phyloP scores from a whole-genome alignment of 352 stramenopile species.

The Phytopythium helicoides region DNA sequence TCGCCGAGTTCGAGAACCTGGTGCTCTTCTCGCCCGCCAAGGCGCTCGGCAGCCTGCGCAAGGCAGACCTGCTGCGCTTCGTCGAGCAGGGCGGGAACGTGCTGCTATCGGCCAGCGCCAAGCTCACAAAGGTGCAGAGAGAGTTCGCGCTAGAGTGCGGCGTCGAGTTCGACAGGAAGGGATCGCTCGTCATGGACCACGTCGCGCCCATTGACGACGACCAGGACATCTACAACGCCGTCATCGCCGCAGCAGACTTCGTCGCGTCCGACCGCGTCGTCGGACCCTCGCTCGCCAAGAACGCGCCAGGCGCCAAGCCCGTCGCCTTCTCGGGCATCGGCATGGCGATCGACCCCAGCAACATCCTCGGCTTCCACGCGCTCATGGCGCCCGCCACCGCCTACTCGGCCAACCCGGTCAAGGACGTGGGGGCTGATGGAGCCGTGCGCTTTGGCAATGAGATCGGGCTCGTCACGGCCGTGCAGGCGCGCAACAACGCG shows the following conservation, averaged over 20 bases:
- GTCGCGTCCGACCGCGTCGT: slow-evolving; percentile 68
- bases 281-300: slow-evolving; percentile 34
- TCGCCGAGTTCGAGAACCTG: slow-evolving; percentile 88
- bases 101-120: slow-evolving; percentile 62
- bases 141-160: slow-evolving; percentile 87
- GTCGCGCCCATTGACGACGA: slow-evolving; percentile 56
- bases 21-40: slow-evolving; percentile 87
- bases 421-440: slow-evolving; percentile 63
- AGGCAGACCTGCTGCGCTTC: slow-evolving; percentile 77
- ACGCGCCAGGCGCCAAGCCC: slow-evolving; percentile 44
- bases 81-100: slow-evolving; percentile 87
- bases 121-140: slow-evolving; percentile 78
- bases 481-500: slow-evolving; percentile 91
- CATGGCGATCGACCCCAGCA: slow-evolving; percentile 78
- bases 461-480: slow-evolving; percentile 79
- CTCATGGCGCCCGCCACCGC: slow-evolving; percentile 73
- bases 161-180: slow-evolving; percentile 88
- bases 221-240: slow-evolving; percentile 75
- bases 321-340: slow-evolving; percentile 82
- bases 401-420: slow-evolving; percentile 81
- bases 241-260: slow-evolving; percentile 68
- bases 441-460: slow-evolving; percentile 62
- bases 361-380: slow-evolving; percentile 80
- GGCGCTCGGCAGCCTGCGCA: slow-evolving; percentile 63
- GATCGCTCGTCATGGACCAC: slow-evolving; percentile 87